A percentile compares a stretch with the other conserved stretches of the same genome.
These are phyloP conservation scores for Populus hybrid DNA, from an alignment of 441 rosid species.

Conservation along the genomic window DNA sequence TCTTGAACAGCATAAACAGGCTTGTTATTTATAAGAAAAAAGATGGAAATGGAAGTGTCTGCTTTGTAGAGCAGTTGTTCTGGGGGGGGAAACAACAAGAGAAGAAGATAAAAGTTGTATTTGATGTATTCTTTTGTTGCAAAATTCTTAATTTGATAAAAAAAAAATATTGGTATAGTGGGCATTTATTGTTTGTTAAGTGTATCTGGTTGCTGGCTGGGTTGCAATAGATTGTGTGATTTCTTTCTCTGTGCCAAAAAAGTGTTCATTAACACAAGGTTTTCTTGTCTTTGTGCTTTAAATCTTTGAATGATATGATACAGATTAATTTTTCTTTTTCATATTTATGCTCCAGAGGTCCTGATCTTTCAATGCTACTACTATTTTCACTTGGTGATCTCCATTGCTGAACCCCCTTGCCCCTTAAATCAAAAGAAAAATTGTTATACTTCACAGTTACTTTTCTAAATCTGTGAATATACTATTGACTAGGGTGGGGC, in stretches of 20 bases:
- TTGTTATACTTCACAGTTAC: not conserved
- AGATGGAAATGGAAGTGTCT: too few relatives aligned
- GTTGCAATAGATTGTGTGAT: too few relatives aligned
- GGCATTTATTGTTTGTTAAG: too few relatives aligned
- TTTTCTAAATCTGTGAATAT: conserved; percentile 13
- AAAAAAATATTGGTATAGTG: too few relatives aligned
- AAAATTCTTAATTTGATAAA: too few relatives aligned
- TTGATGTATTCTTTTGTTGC: too few relatives aligned
- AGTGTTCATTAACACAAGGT: not conserved
- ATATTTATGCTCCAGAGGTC: not conserved
- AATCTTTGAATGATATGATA: not conserved
- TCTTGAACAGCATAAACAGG: too few relatives aligned
- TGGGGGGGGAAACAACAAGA: too few relatives aligned
- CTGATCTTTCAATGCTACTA: not conserved
- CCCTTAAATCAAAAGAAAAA: not conserved
- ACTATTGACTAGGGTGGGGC: conserved; percentile 56
- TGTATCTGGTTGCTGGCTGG: too few relatives aligned
- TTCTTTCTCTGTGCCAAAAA: not conserved
- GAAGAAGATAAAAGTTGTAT: too few relatives aligned
- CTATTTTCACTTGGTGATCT: not conserved
- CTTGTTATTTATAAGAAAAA: too few relatives aligned
- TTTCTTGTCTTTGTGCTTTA: not conserved
- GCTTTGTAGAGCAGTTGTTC: too few relatives aligned
- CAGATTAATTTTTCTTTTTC: not conserved
- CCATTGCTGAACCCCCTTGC: not conserved